These are phyloP conservation scores for Antitrichia curtipendula DNA, from an alignment of 225 moss, liverwort and hornwort genomes.

Conservation along the genomic window DNA sequence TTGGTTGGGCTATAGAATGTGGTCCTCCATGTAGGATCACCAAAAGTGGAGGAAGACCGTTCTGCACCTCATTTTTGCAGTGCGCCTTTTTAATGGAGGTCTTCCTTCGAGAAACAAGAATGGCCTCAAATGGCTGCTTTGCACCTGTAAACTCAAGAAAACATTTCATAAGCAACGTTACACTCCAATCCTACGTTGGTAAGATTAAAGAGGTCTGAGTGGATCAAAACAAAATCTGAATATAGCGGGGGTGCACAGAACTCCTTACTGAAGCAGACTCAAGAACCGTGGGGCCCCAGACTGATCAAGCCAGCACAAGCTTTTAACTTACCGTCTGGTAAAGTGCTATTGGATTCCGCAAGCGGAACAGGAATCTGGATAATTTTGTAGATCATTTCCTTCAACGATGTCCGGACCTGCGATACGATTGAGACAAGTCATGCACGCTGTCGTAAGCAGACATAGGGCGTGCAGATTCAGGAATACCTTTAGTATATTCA, in stretches of 20 bases:
- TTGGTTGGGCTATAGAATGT: constrained; percentile 78
- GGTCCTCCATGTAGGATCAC: constrained; percentile 90
- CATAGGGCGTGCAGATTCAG: not conserved
- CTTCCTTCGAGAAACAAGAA: constrained; percentile 67
- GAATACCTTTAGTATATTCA: not conserved
- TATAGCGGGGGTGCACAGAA: not conserved
- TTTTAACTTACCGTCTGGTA: constrained; percentile 40
- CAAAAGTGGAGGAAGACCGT: constrained; percentile 58
- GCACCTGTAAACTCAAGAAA: constrained; percentile 23
- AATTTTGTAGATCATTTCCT: constrained; percentile 56
- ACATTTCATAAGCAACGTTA: not conserved
- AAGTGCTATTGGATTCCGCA: constrained; percentile 8
- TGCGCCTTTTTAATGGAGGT: constrained; percentile 12
- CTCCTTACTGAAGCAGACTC: not conserved
- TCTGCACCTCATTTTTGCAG: constrained; percentile 13
- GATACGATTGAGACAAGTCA: not conserved
- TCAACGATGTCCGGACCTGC: constrained; percentile 59
- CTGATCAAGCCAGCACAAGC: not conserved
- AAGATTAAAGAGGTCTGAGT: not conserved
- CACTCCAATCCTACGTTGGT: not conserved
- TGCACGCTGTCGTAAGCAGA: not conserved
- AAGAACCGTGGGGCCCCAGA: not conserved
- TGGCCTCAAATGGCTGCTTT: constrained; percentile 56
- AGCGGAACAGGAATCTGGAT: constrained; percentile 46
- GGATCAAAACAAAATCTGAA: not conserved